Evolutionary conservation across 2,329 filamentous ascomycete species (phyloP), one percentile per base, ranked within the genome.

Genomic region (Xylariaceae sp.): DNA sequence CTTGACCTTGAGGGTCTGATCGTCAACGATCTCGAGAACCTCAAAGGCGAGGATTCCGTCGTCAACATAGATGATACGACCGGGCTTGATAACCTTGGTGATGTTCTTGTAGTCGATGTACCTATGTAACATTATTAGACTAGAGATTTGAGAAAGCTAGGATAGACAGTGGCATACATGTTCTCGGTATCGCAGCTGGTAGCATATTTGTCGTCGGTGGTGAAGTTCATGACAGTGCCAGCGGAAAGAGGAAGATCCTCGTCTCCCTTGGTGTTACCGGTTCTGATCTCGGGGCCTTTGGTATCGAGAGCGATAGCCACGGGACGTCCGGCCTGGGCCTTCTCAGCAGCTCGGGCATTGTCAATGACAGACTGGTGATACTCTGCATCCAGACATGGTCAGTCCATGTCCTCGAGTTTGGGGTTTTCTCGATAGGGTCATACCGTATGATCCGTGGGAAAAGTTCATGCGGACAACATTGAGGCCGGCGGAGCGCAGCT

Each of bases 381-480:
- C 25, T 55, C 52, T 53, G 12, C 23, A 23, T 21, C 2, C 16
- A 8, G 10, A 12, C 8, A 1, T 10, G 37, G 20, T 36, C n/a
- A 36, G 34, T 17, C 14, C 5, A 32, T 4, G 27, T 4, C 27
- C 7, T 32, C 16, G n/a, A 10, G 3, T 17, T 36, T 6, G 34
- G 11, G 16, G 19, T 32, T 21, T 22, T 29, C 75, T 91, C 91
- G 27, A 8, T 32, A 32, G 27, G 12, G 27, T 5, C 27, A 32
- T 53, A 53, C 50, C 50, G 72, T 97, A 93, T 58, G 84, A 85
- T 63, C 88, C 88, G 72, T 95, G 88, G 56, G 87, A 95, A 70
- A 97, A 97, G 86, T 98, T 98, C 93, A 98, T 98, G 75, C 93
- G 92, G 60, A 97, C 93, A 59, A 98, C 90, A 74, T 97, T 97